A percentile compares a stretch with the other conserved stretches of the same genome.
phyloP scores from a whole-genome alignment of 495 filamentous ascomycete genomes.

The Copromyces sp. region DNA sequence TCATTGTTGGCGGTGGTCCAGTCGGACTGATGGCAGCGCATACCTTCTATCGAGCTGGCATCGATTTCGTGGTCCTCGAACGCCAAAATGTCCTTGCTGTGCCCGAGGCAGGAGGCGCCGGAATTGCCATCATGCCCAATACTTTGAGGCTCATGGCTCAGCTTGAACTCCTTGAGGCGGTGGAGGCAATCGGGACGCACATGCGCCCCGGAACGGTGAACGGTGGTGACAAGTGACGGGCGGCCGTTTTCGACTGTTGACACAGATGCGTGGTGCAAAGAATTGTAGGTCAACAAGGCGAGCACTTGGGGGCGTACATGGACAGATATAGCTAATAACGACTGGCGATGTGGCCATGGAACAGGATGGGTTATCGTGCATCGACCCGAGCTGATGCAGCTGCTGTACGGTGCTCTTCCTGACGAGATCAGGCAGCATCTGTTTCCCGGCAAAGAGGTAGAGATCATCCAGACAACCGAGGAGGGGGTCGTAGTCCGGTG shows the following conservation, averaged over 20 bases:
- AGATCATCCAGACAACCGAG: conserved; percentile 12
- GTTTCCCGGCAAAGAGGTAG: conserved; percentile 24
- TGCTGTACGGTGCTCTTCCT: conserved; percentile 26
- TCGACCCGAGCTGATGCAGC: conserved; percentile 24
- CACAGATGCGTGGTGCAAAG: not conserved
- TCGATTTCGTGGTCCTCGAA: conserved; percentile 45
- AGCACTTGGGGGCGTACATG: not conserved
- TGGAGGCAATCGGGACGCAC: conserved; percentile 18
- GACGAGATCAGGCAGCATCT: conserved; percentile 22
- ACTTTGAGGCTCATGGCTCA: conserved; percentile 38
- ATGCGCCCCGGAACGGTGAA: conserved; percentile 8
- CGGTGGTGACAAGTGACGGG: conserved; percentile 1
- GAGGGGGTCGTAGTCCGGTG: conserved; percentile 24
- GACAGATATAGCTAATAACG: not conserved
- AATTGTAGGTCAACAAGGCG: not conserved
- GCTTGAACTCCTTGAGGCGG: conserved; percentile 28
- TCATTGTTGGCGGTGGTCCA: conserved; percentile 45
- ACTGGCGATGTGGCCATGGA: not conserved
- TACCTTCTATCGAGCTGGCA: conserved; percentile 28
- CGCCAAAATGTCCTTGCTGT: conserved; percentile 24
- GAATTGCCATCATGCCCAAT: conserved; percentile 26
- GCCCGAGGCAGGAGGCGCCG: conserved; percentile 25
- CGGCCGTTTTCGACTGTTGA: not conserved
- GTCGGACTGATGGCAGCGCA: conserved; percentile 41
- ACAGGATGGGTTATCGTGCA: conserved; percentile 12